These are phyloP conservation scores for Auxenochlorella pyrenoidosa DNA, from an alignment of 139 green algal species.

Conservation along the genomic window DNA sequence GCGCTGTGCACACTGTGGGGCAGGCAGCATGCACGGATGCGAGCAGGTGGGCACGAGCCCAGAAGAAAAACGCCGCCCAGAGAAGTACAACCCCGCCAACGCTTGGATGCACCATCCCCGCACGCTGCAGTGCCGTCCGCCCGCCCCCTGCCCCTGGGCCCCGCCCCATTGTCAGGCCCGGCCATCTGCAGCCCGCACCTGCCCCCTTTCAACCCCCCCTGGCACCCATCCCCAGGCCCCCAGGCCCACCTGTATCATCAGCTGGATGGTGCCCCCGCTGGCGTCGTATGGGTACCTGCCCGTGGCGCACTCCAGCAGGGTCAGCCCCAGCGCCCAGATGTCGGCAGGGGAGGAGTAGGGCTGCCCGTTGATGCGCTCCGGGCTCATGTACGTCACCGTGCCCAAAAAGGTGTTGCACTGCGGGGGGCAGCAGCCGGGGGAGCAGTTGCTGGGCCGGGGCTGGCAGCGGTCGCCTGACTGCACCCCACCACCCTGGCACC, in stretches of 20 bases:
- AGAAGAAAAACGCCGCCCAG: too few species aligned
- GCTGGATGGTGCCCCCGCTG: conserved; percentile 68
- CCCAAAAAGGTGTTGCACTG: conserved; percentile 90
- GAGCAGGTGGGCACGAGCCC: too few species aligned
- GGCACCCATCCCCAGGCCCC: not conserved
- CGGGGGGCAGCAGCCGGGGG: too few species aligned
- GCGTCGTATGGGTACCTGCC: conserved; percentile 93
- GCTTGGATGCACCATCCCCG: too few species aligned
- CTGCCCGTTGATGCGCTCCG: conserved; percentile 91
- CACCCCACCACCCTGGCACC: too few species aligned
- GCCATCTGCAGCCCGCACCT: not conserved
- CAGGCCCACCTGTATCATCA: conserved; percentile 77
- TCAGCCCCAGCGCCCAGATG: conserved; percentile 91
- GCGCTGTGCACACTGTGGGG: not conserved
- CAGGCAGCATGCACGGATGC: too few species aligned
- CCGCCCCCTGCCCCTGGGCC: not conserved
- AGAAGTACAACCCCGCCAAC: too few species aligned
- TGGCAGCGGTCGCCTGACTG: too few species aligned
- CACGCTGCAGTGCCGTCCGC: too few species aligned
- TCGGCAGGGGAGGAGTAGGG: conserved; percentile 86
- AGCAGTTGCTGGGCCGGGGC: too few species aligned
- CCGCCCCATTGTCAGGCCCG: not conserved
- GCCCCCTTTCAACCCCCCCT: not conserved
- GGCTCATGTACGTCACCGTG: conserved; percentile 98
- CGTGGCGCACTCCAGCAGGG: conserved; percentile 88